Percentiles rank a stretch among this genome's conserved stretches.
These are phyloP conservation scores for Annona squamosa DNA, from an alignment of 164 flowering plant species.

Conservation along the genomic window DNA sequence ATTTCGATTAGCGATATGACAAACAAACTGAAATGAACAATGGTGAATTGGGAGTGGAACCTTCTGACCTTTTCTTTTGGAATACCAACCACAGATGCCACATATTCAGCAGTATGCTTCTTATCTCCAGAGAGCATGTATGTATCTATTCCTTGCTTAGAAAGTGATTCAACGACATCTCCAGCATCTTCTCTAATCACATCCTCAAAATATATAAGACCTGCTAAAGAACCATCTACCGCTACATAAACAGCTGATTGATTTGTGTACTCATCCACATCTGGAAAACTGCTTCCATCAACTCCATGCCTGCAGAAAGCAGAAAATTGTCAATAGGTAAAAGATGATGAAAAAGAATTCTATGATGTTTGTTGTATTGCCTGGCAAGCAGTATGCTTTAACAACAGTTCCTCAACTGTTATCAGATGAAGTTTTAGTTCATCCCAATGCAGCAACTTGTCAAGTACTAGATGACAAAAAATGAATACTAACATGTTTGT, in stretches of 20 bases:
- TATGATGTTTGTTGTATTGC: too few relatives aligned
- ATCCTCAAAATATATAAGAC: conserved; percentile 87
- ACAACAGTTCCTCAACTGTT: too few relatives aligned
- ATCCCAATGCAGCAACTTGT: too few relatives aligned
- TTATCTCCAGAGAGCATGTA: conserved; percentile 97
- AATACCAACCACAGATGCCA: conserved; percentile 87
- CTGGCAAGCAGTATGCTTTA: too few relatives aligned
- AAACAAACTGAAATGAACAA: neutral
- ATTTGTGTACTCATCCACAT: conserved; percentile 45
- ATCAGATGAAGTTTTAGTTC: too few relatives aligned
- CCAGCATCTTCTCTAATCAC: conserved; percentile 87
- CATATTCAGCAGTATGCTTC: conserved; percentile 77
- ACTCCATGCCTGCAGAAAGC: conserved; percentile 73
- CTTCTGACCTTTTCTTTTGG: conserved; percentile 62
- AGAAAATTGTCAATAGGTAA: neutral
- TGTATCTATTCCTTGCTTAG: conserved; percentile 53
- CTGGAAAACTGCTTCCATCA: conserved; percentile 32
- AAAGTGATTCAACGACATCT: conserved; percentile 57
- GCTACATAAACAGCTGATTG: conserved; percentile 89
- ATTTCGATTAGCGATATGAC: neutral
- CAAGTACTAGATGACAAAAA: too few relatives aligned
- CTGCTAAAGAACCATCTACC: conserved; percentile 65
- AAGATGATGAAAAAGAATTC: too few relatives aligned
- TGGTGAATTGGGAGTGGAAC: neutral
- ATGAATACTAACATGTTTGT: too few relatives aligned